These are phyloP conservation scores for Zea mays DNA, from an alignment of 176 grass and related monocot species.

Conservation along the genomic window Zm-B73-REFERENCE-NAM-5.0 NC_050102.1:171296501-171297000, in stretches of 20 bases:
- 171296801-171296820: conserved; percentile 40
- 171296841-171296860: background rate
- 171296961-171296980: background rate
- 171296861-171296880: background rate
- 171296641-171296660: conserved; percentile 90
- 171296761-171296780: conserved; percentile 38
- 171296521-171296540: conserved; percentile 79
- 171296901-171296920: background rate
- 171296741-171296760: conserved; percentile 33
- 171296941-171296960: background rate
- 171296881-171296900: background rate
- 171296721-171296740: background rate
- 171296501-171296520: conserved; percentile 69
- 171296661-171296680: conserved; percentile 97
- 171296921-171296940: background rate
- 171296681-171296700: conserved; percentile 85
- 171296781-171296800: conserved; percentile 52
- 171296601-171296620: conserved; percentile 90
- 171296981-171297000: background rate
- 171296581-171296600: conserved; percentile 80
- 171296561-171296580: conserved; percentile 73
- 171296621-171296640: conserved; percentile 98
- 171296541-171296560: conserved; percentile 66
- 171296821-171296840: conserved; percentile 30
- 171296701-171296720: conserved; percentile 35